Base-by-base conservation (phyloP, 2,329 filamentous ascomycete genomes). In the Moelleriella libera region DNA sequence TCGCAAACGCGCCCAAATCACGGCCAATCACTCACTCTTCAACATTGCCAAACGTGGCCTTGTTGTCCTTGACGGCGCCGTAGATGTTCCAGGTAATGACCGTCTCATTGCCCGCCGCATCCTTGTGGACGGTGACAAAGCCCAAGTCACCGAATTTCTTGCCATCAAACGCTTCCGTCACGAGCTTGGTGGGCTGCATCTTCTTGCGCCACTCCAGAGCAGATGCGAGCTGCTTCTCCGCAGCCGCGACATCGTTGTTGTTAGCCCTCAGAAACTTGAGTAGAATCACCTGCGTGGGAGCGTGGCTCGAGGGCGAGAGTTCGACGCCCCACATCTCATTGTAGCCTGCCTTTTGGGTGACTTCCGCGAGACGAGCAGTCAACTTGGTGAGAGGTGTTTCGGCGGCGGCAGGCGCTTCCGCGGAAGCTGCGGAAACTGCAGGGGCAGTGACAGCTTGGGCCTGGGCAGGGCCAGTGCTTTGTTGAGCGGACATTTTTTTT, bases 251-350 rank as follows among this genome's bases (percentile, higher is more conserved):
- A 58, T 94, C 81, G 51, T 83, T 82, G 51, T 82, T 80, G 63
- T 96, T 96, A 61, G 89, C 90, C 55, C 89, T 86, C 48, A 97
- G 77, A 68, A 89, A 96, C 70, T 96, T 97, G 62, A 94, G 88
- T 45, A 96, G 72, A 46, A 96, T 78, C 56, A 95, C 82, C 60
- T 85, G 82, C 44, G 85, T 88, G 47, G 85, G 85, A 46, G 89
- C 73, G 57, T 88, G 74, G 41, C 67, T 63, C 21, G 67, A 64
- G 11, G 37, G 28, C 8, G 65, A 64, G 43, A 96, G 77, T 32
- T 75, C 69, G 47, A 96, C 80, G 45, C 89, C 89, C 80, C 89
- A 97, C 74, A 96, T 85, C 71, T 96, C 88, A 46, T 68, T 68
- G 65, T 94, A 75, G 12, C 67, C 72, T 46, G 76, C 68, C 50